Percentiles rank a stretch among this genome's conserved stretches.
Conservation (phyloP, 306 rosid species). For the Parietaria judaica region DNA sequence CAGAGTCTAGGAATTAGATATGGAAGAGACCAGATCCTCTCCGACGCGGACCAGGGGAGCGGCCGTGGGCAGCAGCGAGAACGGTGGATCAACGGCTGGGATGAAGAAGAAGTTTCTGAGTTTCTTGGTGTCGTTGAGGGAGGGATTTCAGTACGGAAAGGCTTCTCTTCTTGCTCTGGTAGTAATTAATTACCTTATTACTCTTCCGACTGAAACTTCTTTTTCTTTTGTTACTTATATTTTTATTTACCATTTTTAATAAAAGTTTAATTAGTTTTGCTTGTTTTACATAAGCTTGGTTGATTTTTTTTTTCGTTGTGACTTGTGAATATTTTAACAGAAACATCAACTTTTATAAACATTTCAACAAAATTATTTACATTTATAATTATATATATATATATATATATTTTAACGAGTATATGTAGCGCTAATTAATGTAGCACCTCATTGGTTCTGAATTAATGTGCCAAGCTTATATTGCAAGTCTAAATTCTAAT, state of each 20-base stretch:
- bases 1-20: neutral
- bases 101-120: conserved; percentile 17
- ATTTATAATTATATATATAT: too few relatives aligned
- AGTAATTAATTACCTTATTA: conserved; percentile 1
- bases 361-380: neutral
- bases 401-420: too few relatives aligned
- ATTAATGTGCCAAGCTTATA: neutral
- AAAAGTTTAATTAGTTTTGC: too few relatives aligned
- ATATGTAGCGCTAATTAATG: too few relatives aligned
- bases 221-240: too few relatives aligned
- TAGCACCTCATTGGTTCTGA: neutral
- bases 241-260: too few relatives aligned
- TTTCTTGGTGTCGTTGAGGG: conserved; percentile 19
- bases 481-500: too few relatives aligned
- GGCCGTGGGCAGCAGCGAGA: neutral
- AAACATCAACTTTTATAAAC: neutral
- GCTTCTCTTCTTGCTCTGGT: conserved; percentile 37
- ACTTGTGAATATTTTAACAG: too few relatives aligned
- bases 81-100: conserved; percentile 3
- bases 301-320: too few relatives aligned
- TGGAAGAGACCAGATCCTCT: conserved; percentile 15
- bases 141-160: conserved; percentile 23
- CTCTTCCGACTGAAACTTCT: too few relatives aligned
- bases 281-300: too few relatives aligned
- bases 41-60: conserved; percentile 7